Evolutionary conservation across 139 green algal species (phyloP), one percentile per base, ranked within the genome.

Genomic region (Chlamydomonas sphaeroides): DNA sequence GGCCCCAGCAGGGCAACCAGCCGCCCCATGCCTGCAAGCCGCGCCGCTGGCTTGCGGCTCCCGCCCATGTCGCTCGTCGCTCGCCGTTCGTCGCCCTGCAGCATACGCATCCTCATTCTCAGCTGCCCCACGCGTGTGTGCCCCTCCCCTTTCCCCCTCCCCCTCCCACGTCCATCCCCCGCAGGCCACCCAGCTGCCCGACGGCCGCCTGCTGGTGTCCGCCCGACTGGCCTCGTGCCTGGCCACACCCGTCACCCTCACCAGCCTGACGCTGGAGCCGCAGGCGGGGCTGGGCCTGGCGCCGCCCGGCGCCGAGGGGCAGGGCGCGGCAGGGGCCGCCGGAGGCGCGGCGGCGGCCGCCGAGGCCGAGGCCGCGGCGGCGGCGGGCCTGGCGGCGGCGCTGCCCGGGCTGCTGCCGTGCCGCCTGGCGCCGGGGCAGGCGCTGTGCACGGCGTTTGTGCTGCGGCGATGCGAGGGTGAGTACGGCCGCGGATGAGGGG

Each of bases 131-230:
- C n/a, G n/a, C n/a, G n/a, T n/a, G 15, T 36, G 41, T 49, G 3
- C 35, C 51, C 70, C 51, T 39, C 20, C 23, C 38, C 56, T 3
- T 56, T 38, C 35, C 28, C 56, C 56, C 23, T 21, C 8, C 35
- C n/a, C 42, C 30, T 21, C 42, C 7, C 39, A n/a, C n/a, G n/a
- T n/a, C n/a, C n/a, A n/a, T n/a, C 57, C 1, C 32, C 32, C 74
- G 4, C 75, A 82, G 65, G 77, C 77, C 49, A 45, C 65, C 65
- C 48, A 67, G 77, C 65, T 84, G 35, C 77, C 65, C 28, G 77
- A 75, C 77, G 59, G 32, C 25, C 65, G 56, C 26, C 65, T 84
- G 25, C 48, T 84, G 39, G 65, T 84, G 39, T 42, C 49, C 35
- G 48, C 10, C 21, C n/a, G 36, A 0, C 8, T 57, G 17, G 57